Base-by-base conservation (phyloP, 306 rosid species). In the Vachellia pachyceras region DNA sequence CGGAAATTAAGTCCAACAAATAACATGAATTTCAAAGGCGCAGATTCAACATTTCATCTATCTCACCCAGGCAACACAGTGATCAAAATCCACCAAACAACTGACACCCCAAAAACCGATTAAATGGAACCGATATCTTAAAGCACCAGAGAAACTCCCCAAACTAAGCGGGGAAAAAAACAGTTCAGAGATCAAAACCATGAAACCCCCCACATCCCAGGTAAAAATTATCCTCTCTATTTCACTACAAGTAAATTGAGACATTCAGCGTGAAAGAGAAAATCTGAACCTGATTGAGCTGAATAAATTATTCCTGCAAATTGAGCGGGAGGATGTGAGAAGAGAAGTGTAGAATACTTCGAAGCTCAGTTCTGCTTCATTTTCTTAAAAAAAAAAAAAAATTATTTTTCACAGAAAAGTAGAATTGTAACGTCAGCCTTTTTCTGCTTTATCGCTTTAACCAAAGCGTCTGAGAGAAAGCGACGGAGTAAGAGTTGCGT, bases 381-480 rank as follows among this genome's bases (percentile, higher is more conserved):
- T 3, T n/a, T n/a, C n/a, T n/a, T n/a, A n/a, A n/a, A n/a, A n/a
- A n/a, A n/a, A n/a, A n/a, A n/a, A n/a, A n/a, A n/a, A n/a, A 79
- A 60, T 40, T 72, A 57, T 50, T 81, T 61, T 83, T 69, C 71
- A 25, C 23, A n/a, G 55, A 80, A 18, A 6, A 84, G 70, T 72
- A 23, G 57, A 77, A 70, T 22, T 18, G 14, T 29, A 76, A 77
- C 77, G 79, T 57, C 81, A 80, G 87, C 78, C 14, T 10, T 29
- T 73, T 73, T 65, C 58, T 54, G 70, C 83, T 84, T 73, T 75
- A 58, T 76, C 76, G n/a, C n/a, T n/a, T n/a, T n/a, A n/a, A n/a
- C n/a, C n/a, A n/a, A n/a, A n/a, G n/a, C n/a, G n/a, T n/a, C n/a
- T n/a, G n/a, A n/a, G n/a, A n/a, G n/a, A n/a, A n/a, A n/a, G n/a